phyloP scores from a whole-genome alignment of 495 filamentous ascomycete species.

The Neurospora pannonica region DNA sequence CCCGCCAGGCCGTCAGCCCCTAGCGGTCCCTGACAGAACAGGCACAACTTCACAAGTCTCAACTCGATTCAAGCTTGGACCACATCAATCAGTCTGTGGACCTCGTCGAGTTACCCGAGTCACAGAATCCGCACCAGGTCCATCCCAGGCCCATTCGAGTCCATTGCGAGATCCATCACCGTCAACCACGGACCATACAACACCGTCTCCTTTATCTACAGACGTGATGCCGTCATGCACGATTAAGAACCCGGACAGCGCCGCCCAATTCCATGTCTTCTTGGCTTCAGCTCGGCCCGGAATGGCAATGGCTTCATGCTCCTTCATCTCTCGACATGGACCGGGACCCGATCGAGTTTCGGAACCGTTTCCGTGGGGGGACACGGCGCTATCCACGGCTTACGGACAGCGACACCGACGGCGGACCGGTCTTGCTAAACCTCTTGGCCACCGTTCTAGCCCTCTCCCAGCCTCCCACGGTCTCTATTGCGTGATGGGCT shows the following conservation, averaged over 20 bases:
- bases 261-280: background rate
- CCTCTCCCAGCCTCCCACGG: background rate
- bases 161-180: background rate
- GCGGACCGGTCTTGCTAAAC: background rate
- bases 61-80: background rate
- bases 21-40: background rate
- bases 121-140: background rate
- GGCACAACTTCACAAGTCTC: background rate
- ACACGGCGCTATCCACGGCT: background rate
- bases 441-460: background rate
- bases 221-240: background rate
- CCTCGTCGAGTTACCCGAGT: background rate
- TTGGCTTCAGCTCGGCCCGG: background rate
- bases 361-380: background rate
- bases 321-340: background rate
- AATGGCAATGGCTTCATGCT: background rate
- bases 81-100: background rate
- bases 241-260: background rate
- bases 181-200: background rate
- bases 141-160: background rate
- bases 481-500: background rate
- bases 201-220: background rate
- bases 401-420: background rate
- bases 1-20: background rate
- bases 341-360: background rate